Evolutionary conservation across 805 yeast genomes (phyloP).

Genomic region (Suhomyces pyralidae): DNA sequence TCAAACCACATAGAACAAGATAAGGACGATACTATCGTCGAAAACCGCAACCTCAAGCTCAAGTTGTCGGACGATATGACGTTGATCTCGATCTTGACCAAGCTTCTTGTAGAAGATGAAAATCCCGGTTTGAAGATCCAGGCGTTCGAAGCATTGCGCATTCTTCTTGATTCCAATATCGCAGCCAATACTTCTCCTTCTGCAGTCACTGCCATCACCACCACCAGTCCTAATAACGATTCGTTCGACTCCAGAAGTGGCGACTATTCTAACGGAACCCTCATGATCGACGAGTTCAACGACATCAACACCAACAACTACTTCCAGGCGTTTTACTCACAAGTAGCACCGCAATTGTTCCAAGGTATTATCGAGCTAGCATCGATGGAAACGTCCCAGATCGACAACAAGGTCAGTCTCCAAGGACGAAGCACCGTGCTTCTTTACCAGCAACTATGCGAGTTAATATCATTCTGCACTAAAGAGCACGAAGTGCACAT

Average conservation of each 20-base stretch:
- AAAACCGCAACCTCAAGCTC: conserved; percentile 21
- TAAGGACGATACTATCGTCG: conserved; percentile 11
- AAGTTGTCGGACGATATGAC: conserved; percentile 56
- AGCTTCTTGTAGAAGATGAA: conserved; percentile 58
- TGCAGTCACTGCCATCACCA: conserved; percentile 15
- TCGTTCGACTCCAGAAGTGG: conserved; percentile 4
- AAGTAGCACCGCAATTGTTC: conserved; percentile 60
- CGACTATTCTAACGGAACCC: conserved; percentile 8
- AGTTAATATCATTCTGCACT: conserved; percentile 64
- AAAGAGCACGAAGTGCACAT: conserved; percentile 56
- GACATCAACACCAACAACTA: conserved; percentile 43
- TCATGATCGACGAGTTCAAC: conserved; percentile 17
- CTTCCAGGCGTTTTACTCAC: conserved; percentile 57
- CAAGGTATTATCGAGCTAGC: conserved; percentile 41
- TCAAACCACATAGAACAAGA: conserved; percentile 10
- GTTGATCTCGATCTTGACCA: conserved; percentile 51
- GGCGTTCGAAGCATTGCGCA: conserved; percentile 77
- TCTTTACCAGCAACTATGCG: conserved; percentile 60
- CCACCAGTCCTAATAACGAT: conserved; percentile 4
- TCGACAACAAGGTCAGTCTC: conserved; percentile 2
- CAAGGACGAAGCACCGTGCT: conserved; percentile 33
- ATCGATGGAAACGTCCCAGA: conserved; percentile 1
- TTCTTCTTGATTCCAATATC: conserved; percentile 59
- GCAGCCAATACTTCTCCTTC: conserved; percentile 19
- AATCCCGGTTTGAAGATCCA: conserved; percentile 76